A percentile compares a stretch with the other conserved stretches of the same genome.
phyloP scores from a whole-genome alignment of 2,329 filamentous ascomycete genomes.

The Amauroascus verrucosus region DNA sequence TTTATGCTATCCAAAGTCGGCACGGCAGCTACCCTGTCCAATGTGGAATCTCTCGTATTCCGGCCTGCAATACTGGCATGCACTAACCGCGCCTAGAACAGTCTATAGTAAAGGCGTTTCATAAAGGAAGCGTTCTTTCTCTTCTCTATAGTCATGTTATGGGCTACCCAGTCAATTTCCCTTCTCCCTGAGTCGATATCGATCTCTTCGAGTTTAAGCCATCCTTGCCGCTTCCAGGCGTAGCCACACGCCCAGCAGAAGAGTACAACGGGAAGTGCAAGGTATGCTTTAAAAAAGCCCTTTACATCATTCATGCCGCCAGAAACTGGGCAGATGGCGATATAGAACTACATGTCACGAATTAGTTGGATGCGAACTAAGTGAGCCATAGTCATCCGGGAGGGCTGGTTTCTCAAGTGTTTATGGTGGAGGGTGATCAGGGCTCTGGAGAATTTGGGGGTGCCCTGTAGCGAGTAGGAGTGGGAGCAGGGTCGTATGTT shows the following conservation, averaged over 20 bases:
- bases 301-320: conserved; percentile 16
- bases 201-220: conserved; percentile 50
- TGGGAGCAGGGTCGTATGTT: conserved; percentile 10
- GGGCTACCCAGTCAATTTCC: conserved; percentile 54
- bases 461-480: conserved; percentile 8
- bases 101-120: conserved; percentile 13
- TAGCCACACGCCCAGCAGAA: conserved; percentile 48
- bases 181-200: conserved; percentile 57
- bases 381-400: not conserved
- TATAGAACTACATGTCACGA: conserved; percentile 20
- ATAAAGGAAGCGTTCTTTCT: conserved; percentile 11
- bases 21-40: no score
- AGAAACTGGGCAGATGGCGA: conserved; percentile 21
- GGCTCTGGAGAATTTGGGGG: conserved; percentile 20
- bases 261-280: conserved; percentile 23
- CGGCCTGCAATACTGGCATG: not conserved
- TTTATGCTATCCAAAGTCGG: no score
- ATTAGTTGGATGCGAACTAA: not conserved
- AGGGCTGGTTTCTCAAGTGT: not conserved
- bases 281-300: conserved; percentile 26
- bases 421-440: conserved; percentile 17
- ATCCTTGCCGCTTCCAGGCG: conserved; percentile 54
- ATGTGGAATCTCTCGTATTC: not conserved
- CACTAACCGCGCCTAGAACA: conserved; percentile 9
- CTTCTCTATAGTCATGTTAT: conserved; percentile 37